phyloP scores from a whole-genome alignment of 2,329 filamentous ascomycete genomes.

The Fusarium sp. region DNA sequence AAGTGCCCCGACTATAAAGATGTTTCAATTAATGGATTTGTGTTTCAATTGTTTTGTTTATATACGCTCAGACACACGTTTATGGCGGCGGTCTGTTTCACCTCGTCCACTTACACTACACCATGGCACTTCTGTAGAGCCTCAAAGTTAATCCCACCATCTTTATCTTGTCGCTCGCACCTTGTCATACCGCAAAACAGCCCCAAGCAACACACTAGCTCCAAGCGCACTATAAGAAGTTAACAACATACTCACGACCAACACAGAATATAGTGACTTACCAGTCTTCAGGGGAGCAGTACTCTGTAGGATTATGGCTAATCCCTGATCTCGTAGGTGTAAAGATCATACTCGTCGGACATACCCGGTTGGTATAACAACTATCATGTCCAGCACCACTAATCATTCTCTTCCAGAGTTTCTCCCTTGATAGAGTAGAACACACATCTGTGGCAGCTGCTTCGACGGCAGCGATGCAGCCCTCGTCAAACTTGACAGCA shows the following conservation, averaged over 20 bases:
- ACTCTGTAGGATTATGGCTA: slow-evolving; percentile 5
- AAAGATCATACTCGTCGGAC: slow-evolving; percentile 23
- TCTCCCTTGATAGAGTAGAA: neutral
- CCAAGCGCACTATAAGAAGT: neutral
- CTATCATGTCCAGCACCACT: slow-evolving; percentile 19
- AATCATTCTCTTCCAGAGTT: slow-evolving; percentile 9
- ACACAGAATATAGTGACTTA: neutral
- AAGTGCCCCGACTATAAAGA: neutral
- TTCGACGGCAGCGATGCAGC: slow-evolving; percentile 11
- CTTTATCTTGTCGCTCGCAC: neutral
- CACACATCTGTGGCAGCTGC: slow-evolving; percentile 8
- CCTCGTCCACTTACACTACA: neutral
- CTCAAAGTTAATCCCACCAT: neutral
- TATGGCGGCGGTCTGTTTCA: neutral
- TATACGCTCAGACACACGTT: neutral
- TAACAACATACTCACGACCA: neutral
- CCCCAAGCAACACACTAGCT: slow-evolving; percentile 4
- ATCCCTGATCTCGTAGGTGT: slow-evolving; percentile 12
- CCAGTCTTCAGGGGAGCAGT: slow-evolving; percentile 17
- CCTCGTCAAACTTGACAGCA: neutral
- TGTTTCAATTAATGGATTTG: neutral
- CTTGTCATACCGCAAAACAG: slow-evolving; percentile 9
- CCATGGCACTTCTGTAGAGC: neutral
- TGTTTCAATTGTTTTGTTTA: neutral
- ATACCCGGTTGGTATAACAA: slow-evolving; percentile 9